Conservation (phyloP, 208 protist genomes). For the Leishmania major region DNA sequence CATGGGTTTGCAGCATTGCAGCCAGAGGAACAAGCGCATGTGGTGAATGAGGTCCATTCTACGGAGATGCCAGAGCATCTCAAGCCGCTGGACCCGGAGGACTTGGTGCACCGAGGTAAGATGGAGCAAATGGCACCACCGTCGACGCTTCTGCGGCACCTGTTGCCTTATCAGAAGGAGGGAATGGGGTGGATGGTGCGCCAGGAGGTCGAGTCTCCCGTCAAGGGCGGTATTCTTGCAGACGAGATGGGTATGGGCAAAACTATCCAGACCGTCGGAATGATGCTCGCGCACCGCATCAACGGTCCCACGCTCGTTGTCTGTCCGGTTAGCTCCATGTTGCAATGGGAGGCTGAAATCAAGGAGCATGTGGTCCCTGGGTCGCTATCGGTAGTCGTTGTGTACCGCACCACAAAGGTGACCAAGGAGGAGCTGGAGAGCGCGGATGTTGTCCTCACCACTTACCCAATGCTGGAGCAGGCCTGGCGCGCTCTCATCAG, state of each 20-base stretch:
- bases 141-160: conserved; percentile 51
- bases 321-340: conserved; percentile 91
- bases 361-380: conserved; percentile 70
- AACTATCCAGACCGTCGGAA: conserved; percentile 96
- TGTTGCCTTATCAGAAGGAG: conserved; percentile 89
- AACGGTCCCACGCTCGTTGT: conserved; percentile 89
- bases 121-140: conserved; percentile 60
- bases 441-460: conserved; percentile 95
- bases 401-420: conserved; percentile 62
- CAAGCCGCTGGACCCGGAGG: conserved; percentile 81
- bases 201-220: conserved; percentile 62
- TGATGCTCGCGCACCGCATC: conserved; percentile 79
- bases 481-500: conserved; percentile 86
- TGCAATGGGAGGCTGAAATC: conserved; percentile 93
- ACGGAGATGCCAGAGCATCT: conserved; percentile 62
- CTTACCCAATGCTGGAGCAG: conserved; percentile 93
- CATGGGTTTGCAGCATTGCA: conserved; percentile 55
- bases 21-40: conserved; percentile 46
- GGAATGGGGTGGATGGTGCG: conserved; percentile 87
- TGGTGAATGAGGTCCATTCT: conserved; percentile 66
- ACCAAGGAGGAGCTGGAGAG: conserved; percentile 70
- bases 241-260: conserved; percentile 99
- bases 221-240: conserved; percentile 95
- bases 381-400: conserved; percentile 75
- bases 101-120: conserved; percentile 63